A percentile compares a stretch with the other conserved stretches of the same genome.
phyloP scores from a whole-genome alignment of 257 asterid species.

The Solanum etuberosum region DNA sequence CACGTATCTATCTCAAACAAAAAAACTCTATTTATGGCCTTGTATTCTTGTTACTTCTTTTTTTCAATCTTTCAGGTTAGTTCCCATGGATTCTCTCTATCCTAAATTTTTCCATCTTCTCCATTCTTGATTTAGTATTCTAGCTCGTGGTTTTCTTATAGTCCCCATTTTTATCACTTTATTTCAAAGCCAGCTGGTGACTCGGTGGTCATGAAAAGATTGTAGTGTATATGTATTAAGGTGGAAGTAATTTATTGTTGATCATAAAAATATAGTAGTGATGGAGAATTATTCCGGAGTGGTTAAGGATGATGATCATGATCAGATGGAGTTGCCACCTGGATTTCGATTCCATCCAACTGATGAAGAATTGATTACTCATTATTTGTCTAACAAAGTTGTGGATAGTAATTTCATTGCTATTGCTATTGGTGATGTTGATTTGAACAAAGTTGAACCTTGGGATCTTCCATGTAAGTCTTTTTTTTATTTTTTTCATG shows the following conservation, averaged over 20 bases:
- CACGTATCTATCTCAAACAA: slow-evolving; percentile 33
- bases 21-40: slow-evolving; percentile 28
- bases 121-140: slow-evolving; percentile 1
- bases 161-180: neutral
- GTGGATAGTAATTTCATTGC: slow-evolving; percentile 36
- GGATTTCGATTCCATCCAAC: slow-evolving; percentile 81
- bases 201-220: neutral
- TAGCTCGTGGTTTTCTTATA: neutral
- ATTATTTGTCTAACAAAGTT: slow-evolving; percentile 47
- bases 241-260: neutral
- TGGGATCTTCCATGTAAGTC: slow-evolving; percentile 69
- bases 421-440: slow-evolving; percentile 60
- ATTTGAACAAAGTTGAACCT: slow-evolving; percentile 73
- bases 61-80: slow-evolving; percentile 10
- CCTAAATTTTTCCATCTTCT: slow-evolving; percentile 5
- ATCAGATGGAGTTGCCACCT: slow-evolving; percentile 46
- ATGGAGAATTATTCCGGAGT: slow-evolving; percentile 29
- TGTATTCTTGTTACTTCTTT: slow-evolving; percentile 9
- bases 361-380: slow-evolving; percentile 71
- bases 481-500: neutral
- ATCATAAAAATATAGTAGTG: neutral
- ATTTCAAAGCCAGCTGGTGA: neutral
- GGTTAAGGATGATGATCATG: slow-evolving; percentile 4
- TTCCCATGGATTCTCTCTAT: slow-evolving; percentile 14
- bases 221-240: neutral